These are phyloP conservation scores for Cyclotella sp. DNA, from an alignment of 108 stramenopile species.

Conservation along the genomic window DNA sequence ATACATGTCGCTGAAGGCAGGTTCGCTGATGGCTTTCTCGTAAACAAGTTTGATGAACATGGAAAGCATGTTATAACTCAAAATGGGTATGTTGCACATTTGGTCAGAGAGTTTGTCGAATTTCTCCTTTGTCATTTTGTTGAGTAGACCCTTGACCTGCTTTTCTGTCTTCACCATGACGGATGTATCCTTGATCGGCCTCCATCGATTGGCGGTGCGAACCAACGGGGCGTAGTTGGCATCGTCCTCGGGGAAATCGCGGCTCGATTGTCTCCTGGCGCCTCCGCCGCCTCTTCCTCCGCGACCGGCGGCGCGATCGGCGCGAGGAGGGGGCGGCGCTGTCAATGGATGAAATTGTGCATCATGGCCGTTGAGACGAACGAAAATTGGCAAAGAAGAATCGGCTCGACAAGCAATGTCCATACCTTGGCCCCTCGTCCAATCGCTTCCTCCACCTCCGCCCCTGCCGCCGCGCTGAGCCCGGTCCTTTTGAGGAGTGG, in stretches of 20 bases:
- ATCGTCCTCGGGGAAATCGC: constrained; percentile 37
- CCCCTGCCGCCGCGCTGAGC: constrained; percentile 20
- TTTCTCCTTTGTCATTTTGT: constrained; percentile 94
- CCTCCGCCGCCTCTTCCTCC: constrained; percentile 34
- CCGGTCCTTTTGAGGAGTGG: constrained; percentile 13
- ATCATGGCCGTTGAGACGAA: background rate
- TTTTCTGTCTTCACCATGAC: constrained; percentile 75
- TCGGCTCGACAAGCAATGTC: background rate
- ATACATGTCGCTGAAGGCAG: constrained; percentile 91
- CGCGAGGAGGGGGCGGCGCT: constrained; percentile 40
- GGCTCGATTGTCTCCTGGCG: constrained; percentile 1
- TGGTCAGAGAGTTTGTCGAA: constrained; percentile 80
- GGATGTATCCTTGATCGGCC: constrained; percentile 69
- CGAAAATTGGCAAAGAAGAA: too few relatives aligned
- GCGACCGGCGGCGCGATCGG: constrained; percentile 23
- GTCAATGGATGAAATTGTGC: constrained; percentile 25
- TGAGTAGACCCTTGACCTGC: constrained; percentile 86
- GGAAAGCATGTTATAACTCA: constrained; percentile 75
- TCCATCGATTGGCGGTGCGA: constrained; percentile 78
- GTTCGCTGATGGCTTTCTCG: constrained; percentile 93
- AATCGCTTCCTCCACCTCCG: constrained; percentile 31
- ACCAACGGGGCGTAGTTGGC: constrained; percentile 66
- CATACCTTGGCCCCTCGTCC: constrained; percentile 25
- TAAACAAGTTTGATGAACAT: constrained; percentile 87
- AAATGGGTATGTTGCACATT: constrained; percentile 83